Evolutionary conservation across 192 early-diverging fungal species (phyloP), one percentile per base, ranked within the genome.

Genomic region (Podila verticillata): DNA sequence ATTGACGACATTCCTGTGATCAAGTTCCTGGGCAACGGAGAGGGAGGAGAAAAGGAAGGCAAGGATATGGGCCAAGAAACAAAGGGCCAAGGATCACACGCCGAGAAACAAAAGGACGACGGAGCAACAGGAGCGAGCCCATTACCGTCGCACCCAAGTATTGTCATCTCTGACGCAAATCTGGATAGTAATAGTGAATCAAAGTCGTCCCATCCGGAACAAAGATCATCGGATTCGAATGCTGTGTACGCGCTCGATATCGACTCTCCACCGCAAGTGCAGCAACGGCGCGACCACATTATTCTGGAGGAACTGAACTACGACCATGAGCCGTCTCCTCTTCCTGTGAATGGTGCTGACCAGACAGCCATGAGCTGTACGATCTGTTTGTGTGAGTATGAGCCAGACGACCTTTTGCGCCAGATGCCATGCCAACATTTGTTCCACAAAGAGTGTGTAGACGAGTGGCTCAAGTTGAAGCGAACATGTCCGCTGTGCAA

Each of bases 391-490:
- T 84, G 84, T 62, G 83, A 86, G 8, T 96, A 96, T 63, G 93
- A 95, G 72, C 88, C 91, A n/a, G 87, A 89, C 54, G 93, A 94
- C 7, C 81, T 90, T 2, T 83, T 96, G 12, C 87, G 92, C 24
- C 84, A 88, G 61, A 72, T 95, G 72, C 89, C 86, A 59, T 96
- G 94, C 77, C 79, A 84, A 15, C 94, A 96, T 75, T 90, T 92
- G 65, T 93, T 96, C 77, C 94, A 96, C 81, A 89, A 89, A 71
- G 84, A 89, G 28, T 96, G 94, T 72, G 93, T 95, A 0, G 90
- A 92, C 72, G 92, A 93, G 82, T 96, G 94, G 94, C 87, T 96
- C 48, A 86, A 87, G 57, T 82, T 93, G 61, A 95, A 94, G 73
- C 84, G 85, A 65, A 85, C 86, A 2, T 96, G 94, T 68, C 94